Evolutionary conservation across 768 basidiomycete species (phyloP).

Genomic region (Mycena sanguinolenta): DNA sequence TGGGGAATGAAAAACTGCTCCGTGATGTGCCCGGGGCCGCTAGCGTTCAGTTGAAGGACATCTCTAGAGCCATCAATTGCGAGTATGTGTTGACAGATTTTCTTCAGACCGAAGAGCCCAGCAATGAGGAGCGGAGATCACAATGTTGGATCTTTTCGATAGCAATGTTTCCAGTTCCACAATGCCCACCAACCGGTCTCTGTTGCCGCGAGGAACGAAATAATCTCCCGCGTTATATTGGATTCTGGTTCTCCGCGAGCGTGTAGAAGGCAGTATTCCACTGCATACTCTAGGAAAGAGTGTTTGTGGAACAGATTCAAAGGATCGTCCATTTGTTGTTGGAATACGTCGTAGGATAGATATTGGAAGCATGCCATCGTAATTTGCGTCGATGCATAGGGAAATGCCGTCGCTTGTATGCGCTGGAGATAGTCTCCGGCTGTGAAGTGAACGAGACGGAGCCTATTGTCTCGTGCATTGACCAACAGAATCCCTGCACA

Average conservation of each 20-base stretch:
- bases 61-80: background rate
- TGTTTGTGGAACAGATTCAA: background rate
- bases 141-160: background rate
- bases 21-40: background rate
- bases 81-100: background rate
- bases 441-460: background rate
- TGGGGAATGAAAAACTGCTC: background rate
- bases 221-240: background rate
- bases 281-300: conserved; percentile 7
- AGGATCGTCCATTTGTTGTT: background rate
- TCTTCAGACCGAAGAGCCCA: background rate
- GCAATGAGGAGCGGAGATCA: background rate
- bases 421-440: background rate
- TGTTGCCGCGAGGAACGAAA: background rate
- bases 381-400: background rate
- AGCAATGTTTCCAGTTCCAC: background rate
- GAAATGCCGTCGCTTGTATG: background rate
- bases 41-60: background rate
- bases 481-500: background rate
- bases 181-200: background rate
- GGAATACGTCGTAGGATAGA: background rate
- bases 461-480: background rate
- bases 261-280: conserved; percentile 11
- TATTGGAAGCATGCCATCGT: background rate
- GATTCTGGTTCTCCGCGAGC: conserved; percentile 5